Percentiles rank a stretch among this genome's conserved stretches.
Evolutionary conservation across 345 rosid species (phyloP).

Genomic region (Hibiscus trionum): DNA sequence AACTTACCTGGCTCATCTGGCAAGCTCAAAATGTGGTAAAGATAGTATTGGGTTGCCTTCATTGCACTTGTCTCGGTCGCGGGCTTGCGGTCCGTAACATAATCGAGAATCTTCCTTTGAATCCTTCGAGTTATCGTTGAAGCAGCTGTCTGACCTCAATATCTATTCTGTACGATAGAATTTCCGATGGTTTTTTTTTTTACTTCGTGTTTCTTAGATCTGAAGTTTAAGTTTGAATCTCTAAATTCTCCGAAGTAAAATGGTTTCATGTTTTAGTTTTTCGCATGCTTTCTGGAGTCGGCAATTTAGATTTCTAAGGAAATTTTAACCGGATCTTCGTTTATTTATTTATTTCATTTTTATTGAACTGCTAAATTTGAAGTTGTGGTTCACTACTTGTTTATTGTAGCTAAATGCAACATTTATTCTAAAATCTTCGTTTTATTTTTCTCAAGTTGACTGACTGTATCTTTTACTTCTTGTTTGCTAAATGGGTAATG

Average conservation of each 20-base stretch:
- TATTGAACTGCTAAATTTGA: background rate
- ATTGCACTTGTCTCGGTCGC: no score
- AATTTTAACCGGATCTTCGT: background rate
- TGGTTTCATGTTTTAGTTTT: background rate
- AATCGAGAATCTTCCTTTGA: no score
- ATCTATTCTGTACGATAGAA: background rate
- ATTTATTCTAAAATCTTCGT: no score
- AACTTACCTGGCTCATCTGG: no score
- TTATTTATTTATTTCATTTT: background rate
- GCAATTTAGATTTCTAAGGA: background rate
- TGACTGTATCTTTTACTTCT: background rate
- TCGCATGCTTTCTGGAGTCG: background rate
- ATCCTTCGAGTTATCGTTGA: no score
- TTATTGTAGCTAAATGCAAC: background rate
- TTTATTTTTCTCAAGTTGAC: no score
- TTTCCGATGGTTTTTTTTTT: background rate
- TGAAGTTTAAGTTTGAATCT: slow-evolving; percentile 1
- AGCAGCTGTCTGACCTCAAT: background rate
- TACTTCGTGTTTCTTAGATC: background rate
- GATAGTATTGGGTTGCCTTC: no score
- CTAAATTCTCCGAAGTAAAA: slow-evolving; percentile 28
- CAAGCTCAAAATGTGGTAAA: no score
- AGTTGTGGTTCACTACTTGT: background rate
- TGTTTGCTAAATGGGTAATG: no score
- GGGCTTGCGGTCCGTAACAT: no score